Evolutionary conservation across 768 basidiomycete genomes (phyloP), one percentile per base, ranked within the genome.

Genomic region (Trametes cinnabarina): DNA sequence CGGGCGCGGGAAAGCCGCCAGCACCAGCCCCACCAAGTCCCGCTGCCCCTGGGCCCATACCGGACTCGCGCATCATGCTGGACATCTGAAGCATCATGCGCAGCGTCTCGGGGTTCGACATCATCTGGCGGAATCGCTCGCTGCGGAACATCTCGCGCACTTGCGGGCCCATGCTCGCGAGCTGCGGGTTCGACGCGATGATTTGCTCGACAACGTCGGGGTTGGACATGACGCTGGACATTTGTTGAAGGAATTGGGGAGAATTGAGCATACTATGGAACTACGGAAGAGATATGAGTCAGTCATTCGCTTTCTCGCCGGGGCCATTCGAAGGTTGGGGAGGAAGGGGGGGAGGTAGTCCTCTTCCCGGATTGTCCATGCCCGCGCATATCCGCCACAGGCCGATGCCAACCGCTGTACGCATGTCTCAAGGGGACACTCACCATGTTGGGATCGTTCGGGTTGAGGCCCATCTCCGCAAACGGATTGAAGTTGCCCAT

Each of bases 361-460:
- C n/a, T n/a, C n/a, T n/a, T n/a, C n/a, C n/a, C n/a, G n/a, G n/a
- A n/a, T n/a, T n/a, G n/a, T n/a, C n/a, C n/a, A n/a, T n/a, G n/a
- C n/a, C n/a, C n/a, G n/a, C n/a, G n/a, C n/a, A n/a, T n/a, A n/a
- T n/a, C n/a, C n/a, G n/a, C n/a, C n/a, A n/a, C n/a, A n/a, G n/a
- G n/a, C n/a, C n/a, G n/a, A n/a, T n/a, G n/a, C n/a, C n/a, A n/a
- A n/a, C n/a, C n/a, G n/a, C n/a, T n/a, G n/a, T n/a, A n/a, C n/a
- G n/a, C 30, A 32, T 32, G 2, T 32, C 30, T 12, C 30, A 32
- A 32, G 32, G 20, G 17, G 40, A 15, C 20, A 74, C 83, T 63
- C 58, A 92, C 93, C 85, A 96, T 91, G 70, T 98, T 97, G 0
- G 95, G 95, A 70, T 98, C 96, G 65, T 91, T 92, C 4, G 82